A percentile compares a stretch with the other conserved stretches of the same genome.
Evolutionary conservation across 73 alveolate species (phyloP).

Genomic region (Durusdinium trenchii): DNA sequence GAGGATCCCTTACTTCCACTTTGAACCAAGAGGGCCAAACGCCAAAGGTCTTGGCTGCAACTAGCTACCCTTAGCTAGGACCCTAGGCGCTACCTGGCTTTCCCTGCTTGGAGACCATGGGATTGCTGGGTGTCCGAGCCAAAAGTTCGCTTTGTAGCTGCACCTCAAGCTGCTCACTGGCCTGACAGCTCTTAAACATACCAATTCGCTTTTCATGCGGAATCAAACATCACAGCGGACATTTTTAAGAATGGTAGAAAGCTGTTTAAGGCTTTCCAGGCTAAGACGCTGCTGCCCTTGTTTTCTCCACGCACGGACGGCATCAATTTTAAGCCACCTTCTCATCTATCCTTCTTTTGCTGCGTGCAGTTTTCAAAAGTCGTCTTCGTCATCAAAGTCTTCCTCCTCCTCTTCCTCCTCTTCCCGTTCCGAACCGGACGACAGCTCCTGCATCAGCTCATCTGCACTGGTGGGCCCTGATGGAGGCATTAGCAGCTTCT

Average conservation of each 20-base stretch:
- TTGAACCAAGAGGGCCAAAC: no score
- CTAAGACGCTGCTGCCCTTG: not conserved
- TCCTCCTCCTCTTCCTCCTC: constrained; percentile 41
- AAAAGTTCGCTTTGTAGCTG: not conserved
- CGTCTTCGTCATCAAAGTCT: not conserved
- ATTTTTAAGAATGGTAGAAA: not conserved
- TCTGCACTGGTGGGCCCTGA: constrained; percentile 62
- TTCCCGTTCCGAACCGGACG: constrained; percentile 25
- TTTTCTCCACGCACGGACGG: not conserved
- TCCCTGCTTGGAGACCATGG: no score
- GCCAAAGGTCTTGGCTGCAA: no score
- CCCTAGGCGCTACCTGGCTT: no score
- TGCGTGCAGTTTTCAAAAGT: not conserved
- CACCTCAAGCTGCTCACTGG: not conserved
- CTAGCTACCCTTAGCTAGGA: no score
- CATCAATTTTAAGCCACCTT: not conserved
- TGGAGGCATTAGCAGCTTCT: constrained; percentile 52
- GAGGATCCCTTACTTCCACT: no score
- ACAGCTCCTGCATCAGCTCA: not conserved
- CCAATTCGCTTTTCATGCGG: not conserved
- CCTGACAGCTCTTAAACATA: not conserved
- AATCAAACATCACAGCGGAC: not conserved
- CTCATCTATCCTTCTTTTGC: constrained; percentile 5
- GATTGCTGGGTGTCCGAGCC: constrained; percentile 2
- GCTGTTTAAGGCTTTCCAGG: not conserved